Evolutionary conservation across 176 grass and related monocot genomes (phyloP).

Genomic region (Pontederia crassipes): DNA sequence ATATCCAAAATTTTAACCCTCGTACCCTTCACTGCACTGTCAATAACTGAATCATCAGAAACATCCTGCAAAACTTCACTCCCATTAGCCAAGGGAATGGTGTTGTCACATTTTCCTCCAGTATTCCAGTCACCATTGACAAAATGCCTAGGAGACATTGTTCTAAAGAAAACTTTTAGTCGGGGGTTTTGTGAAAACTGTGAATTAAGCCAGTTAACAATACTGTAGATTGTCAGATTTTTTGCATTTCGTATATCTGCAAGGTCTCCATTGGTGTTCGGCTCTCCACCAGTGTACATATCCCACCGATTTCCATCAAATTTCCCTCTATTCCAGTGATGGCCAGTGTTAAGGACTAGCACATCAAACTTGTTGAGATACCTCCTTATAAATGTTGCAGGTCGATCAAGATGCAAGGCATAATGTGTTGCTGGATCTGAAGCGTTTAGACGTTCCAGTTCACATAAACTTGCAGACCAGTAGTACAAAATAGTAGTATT

Average conservation of each 20-base stretch:
- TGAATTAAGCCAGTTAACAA: conserved; percentile 66
- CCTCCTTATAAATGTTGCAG: conserved; percentile 69
- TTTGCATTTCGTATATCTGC: conserved; percentile 53
- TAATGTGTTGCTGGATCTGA: conserved; percentile 38
- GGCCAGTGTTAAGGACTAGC: conserved; percentile 87
- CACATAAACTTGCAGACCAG: conserved; percentile 95
- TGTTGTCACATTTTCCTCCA: conserved; percentile 83
- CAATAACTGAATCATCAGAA: conserved; percentile 49
- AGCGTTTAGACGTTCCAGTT: conserved; percentile 57
- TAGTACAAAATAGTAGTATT: conserved; percentile 93
- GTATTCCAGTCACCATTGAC: conserved; percentile 97
- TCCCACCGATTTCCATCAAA: conserved; percentile 78
- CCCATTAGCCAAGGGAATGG: conserved; percentile 53
- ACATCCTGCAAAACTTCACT: conserved; percentile 55
- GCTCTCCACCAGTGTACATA: conserved; percentile 50
- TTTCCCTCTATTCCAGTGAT: conserved; percentile 99
- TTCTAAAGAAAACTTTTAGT: conserved; percentile 75
- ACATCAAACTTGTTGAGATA: conserved; percentile 64
- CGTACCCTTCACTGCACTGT: conserved; percentile 64
- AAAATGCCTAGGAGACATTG: conserved; percentile 89
- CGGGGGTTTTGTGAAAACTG: conserved; percentile 34
- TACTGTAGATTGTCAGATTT: conserved; percentile 61
- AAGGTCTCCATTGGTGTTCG: conserved; percentile 32
- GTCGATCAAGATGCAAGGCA: conserved; percentile 86
- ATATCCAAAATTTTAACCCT: conserved; percentile 75